Evolutionary conservation across 495 filamentous ascomycete species (phyloP).

Genomic region (Annulohypoxylon nitens): DNA sequence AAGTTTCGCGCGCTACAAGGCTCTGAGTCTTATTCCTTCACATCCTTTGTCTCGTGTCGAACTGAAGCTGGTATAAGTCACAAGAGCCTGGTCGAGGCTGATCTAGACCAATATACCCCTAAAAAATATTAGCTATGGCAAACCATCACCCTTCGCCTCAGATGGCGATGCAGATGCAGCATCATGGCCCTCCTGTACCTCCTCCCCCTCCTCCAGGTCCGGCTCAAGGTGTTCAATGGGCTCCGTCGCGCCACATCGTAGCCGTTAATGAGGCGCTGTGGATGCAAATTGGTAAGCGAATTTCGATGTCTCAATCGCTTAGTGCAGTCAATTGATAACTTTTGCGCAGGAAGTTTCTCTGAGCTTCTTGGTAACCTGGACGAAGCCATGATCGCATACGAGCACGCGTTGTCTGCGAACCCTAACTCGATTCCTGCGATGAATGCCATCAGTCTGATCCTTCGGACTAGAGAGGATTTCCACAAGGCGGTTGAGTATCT

Average conservation of each 20-base stretch:
- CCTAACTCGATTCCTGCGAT: slow-evolving; percentile 91
- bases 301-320: background rate
- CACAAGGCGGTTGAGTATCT: slow-evolving; percentile 94
- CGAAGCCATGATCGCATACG: slow-evolving; percentile 87
- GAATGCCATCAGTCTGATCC: slow-evolving; percentile 91
- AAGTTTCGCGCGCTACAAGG: slow-evolving; percentile 22
- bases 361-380: slow-evolving; percentile 91
- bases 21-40: slow-evolving; percentile 4
- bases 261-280: slow-evolving; percentile 87
- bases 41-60: background rate
- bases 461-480: slow-evolving; percentile 92
- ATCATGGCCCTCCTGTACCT: slow-evolving; percentile 63
- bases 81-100: slow-evolving; percentile 17
- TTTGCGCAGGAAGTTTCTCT: slow-evolving; percentile 77
- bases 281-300: slow-evolving; percentile 87
- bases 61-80: slow-evolving; percentile 11
- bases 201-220: slow-evolving; percentile 54
- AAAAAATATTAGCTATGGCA: slow-evolving; percentile 56
- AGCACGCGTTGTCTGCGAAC: slow-evolving; percentile 88
- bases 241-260: slow-evolving; percentile 61
- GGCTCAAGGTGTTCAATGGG: slow-evolving; percentile 50
- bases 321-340: slow-evolving; percentile 35
- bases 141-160: slow-evolving; percentile 69
- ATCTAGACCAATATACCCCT: slow-evolving; percentile 13
- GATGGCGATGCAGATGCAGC: slow-evolving; percentile 70